phyloP scores from a whole-genome alignment of 169 alveolate species.

The Babesia ovis region DNA sequence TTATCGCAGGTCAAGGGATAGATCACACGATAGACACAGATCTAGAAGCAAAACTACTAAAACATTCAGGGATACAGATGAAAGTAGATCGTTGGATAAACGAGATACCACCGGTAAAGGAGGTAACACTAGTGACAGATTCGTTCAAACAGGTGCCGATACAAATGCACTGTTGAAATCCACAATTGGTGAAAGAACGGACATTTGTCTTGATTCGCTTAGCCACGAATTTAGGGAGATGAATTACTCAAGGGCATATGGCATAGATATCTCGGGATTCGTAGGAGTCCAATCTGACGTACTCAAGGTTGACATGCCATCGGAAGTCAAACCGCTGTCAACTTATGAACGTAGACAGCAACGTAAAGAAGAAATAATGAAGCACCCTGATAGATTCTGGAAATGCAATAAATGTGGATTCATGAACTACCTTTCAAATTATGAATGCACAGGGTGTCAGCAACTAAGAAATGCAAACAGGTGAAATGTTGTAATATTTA shows the following conservation, averaged over 20 bases:
- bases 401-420: conserved; percentile 58
- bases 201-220: neutral
- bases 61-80: neutral
- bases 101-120: neutral
- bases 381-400: conserved; percentile 62
- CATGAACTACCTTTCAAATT: conserved; percentile 63
- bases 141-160: neutral
- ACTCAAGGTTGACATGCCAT: conserved; percentile 6
- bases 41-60: too few relatives aligned
- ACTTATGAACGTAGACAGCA: conserved; percentile 17
- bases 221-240: conserved; percentile 37
- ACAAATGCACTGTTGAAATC: neutral
- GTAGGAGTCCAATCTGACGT: conserved; percentile 43
- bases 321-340: conserved; percentile 19
- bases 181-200: conserved; percentile 18
- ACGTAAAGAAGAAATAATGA: conserved; percentile 32
- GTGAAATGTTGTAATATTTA: too few relatives aligned
- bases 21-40: too few relatives aligned
- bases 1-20: too few relatives aligned
- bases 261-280: conserved; percentile 51
- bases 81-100: neutral
- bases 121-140: neutral
- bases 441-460: conserved; percentile 53
- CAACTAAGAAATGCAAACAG: conserved; percentile 26
- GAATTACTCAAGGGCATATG: conserved; percentile 50